These are phyloP conservation scores for Aspergillus conjunctus DNA, from an alignment of 495 filamentous ascomycete genomes.

Conservation along the genomic window DNA sequence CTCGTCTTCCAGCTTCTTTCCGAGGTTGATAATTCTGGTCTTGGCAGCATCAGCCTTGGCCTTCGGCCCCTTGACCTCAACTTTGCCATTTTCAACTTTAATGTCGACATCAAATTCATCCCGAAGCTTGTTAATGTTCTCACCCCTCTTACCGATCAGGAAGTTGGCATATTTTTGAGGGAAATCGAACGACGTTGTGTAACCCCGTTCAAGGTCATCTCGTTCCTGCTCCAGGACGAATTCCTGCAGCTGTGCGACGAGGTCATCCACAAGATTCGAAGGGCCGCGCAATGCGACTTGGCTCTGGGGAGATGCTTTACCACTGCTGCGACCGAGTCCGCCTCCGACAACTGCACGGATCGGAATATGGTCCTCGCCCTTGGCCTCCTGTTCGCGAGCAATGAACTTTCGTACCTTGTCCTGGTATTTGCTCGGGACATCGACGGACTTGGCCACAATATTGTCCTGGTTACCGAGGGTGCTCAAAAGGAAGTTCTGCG, in stretches of 20 bases:
- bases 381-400: slow-evolving; percentile 70
- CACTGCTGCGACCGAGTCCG: slow-evolving; percentile 37
- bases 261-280: slow-evolving; percentile 64
- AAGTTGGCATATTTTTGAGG: slow-evolving; percentile 92
- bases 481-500: slow-evolving; percentile 66
- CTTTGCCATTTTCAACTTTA: slow-evolving; percentile 73
- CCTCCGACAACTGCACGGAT: slow-evolving; percentile 65
- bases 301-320: slow-evolving; percentile 25
- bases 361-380: slow-evolving; percentile 66
- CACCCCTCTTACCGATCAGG: slow-evolving; percentile 88
- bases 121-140: slow-evolving; percentile 92
- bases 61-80: slow-evolving; percentile 71
- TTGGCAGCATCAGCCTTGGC: slow-evolving; percentile 83
- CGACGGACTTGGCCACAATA: slow-evolving; percentile 63
- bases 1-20: slow-evolving; percentile 83
- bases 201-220: slow-evolving; percentile 86
- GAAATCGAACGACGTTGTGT: slow-evolving; percentile 83
- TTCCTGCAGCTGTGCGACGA: slow-evolving; percentile 65
- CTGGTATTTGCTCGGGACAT: slow-evolving; percentile 77
- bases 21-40: slow-evolving; percentile 70
- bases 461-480: slow-evolving; percentile 72
- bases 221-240: slow-evolving; percentile 84
- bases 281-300: slow-evolving; percentile 77
- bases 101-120: slow-evolving; percentile 98
- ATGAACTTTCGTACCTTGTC: slow-evolving; percentile 79